These are phyloP conservation scores for Yamadazyma laniorum DNA, from an alignment of 805 yeast species.

Conservation along the genomic window DNA sequence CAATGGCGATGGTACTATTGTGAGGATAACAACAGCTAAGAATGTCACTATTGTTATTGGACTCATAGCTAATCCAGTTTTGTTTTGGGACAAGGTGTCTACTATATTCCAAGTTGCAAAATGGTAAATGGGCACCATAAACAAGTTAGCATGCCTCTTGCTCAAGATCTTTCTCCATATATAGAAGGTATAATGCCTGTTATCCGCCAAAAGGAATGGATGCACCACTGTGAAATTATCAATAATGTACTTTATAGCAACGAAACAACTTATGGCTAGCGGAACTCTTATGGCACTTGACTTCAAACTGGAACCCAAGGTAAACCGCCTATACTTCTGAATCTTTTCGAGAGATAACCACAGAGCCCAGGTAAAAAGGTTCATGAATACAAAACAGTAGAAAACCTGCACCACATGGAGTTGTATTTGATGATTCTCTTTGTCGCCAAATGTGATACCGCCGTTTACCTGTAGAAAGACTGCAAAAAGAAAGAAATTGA, in stretches of 20 bases:
- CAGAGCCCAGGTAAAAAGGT: slow-evolving; percentile 68
- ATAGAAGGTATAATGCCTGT: slow-evolving; percentile 90
- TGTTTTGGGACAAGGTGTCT: slow-evolving; percentile 14
- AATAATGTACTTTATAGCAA: slow-evolving; percentile 45
- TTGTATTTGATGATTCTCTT: slow-evolving; percentile 72
- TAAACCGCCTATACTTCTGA: slow-evolving; percentile 13
- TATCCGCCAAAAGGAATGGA: slow-evolving; percentile 90
- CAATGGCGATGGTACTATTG: slow-evolving; percentile 85
- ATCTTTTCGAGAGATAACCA: slow-evolving; percentile 55
- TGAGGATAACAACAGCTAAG: slow-evolving; percentile 50
- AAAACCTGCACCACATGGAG: slow-evolving; percentile 78
- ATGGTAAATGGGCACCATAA: slow-evolving; percentile 69
- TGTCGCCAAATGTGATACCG: slow-evolving; percentile 90
- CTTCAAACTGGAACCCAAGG: slow-evolving; percentile 5
- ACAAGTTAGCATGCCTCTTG: slow-evolving; percentile 44
- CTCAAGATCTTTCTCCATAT: slow-evolving; percentile 67
- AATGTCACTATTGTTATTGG: slow-evolving; percentile 49
- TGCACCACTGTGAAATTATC: slow-evolving; percentile 71
- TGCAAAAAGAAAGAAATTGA: slow-evolving; percentile 53
- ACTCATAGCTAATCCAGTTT: slow-evolving; percentile 15
- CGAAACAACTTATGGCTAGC: slow-evolving; percentile 12
- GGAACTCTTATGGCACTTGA: slow-evolving; percentile 17
- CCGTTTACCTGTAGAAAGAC: slow-evolving; percentile 65
- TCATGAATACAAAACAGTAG: slow-evolving; percentile 67
- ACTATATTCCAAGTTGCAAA: slow-evolving; percentile 43